Evolutionary conservation across 495 filamentous ascomycete species (phyloP), one percentile per base, ranked within the genome.

Genomic region (Hypoxylon cercidicola): DNA sequence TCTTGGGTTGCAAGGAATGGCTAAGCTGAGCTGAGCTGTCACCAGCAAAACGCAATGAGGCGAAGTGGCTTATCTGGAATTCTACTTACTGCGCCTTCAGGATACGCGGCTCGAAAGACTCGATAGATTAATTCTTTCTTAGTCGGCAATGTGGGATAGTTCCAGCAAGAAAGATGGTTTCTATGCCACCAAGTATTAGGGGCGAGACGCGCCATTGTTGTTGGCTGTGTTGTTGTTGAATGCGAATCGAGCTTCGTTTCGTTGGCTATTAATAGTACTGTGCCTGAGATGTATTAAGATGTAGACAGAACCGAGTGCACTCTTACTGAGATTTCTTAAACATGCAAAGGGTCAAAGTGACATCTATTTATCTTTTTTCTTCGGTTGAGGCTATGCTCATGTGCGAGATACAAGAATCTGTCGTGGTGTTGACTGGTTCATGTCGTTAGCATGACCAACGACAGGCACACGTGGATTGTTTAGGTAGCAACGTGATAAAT

Each of bases 61-160:
- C 49, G 49, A 23, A 48, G 49, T 11, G 40, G 30, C 21, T 19
- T 47, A 39, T 35, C 30, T 44, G 18, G 21, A 47, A 37, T 20
- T 5, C 19, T 55, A 62, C 64, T 62, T 67, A 67, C 64, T 67
- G 64, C 64, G 64, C 64, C 64, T 21, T 62, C 3, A 20, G 64
- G 64, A 49, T 67, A 67, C 52, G 58, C 64, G 45, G 64, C 57
- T 32, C 64, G 47, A 41, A 67, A 67, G 18, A 67, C 13, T 32
- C 64, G 52, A 37, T 62, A 67, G 37, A 67, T 62, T 13, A 67
- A 40, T 54, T 67, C 52, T 43, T 61, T 67, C 53, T 67, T 62
- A 12, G 58, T 62, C 25, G 64, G 57, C 21, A 67, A 10, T 19
- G 48, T 21, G 7, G 64, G 64, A 23, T 58, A 67, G 13, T 40